Base-by-base conservation (phyloP, 1,284 basidiomycete species). In the Mycena sp. region DNA sequence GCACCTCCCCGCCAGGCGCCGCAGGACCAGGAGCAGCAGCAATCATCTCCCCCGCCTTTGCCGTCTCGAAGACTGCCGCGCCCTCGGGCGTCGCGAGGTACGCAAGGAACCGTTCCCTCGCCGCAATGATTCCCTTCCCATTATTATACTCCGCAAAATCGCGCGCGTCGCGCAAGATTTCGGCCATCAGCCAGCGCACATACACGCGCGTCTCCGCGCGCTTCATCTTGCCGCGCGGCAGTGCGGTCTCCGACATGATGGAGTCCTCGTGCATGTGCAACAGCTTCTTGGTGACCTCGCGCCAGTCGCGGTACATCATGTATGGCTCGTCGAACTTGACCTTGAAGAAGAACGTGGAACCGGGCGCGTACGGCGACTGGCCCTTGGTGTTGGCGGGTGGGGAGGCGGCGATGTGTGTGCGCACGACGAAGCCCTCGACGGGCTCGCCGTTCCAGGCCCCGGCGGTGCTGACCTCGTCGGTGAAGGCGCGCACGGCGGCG, bases 251-350 rank as follows among this genome's bases (percentile, higher is more conserved):
- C 14, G 77, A 69, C 61, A 79, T 64, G 21, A 44, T 40, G 16
- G 35, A 12, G 19, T 60, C 40, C 55, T 73, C 70, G 21, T 79
- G 75, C 29, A 70, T 55, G 1, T 83, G 79, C 6, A 98, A 81
- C 28, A 97, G 81, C 25, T 77, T 80, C 72, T 95, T 92, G 5
- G 98, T 99, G 49, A 97, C 84, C 78, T 99, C 98, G 56, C 98
- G 85, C 96, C 96, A 99, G 74, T 98, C 94, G 54, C 98, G 90
- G 78, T 99, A 99, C 89, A 98, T 97, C 81, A 99, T 89, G 75
- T 99, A 99, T 1, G 97, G 97, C 76, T 99, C 95, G 76, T 99
- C 96, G 76, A 98, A 99, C 77, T 99, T 99, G 80, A 99, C 87
- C 77, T 99, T 99, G 89, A 98, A 99, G 84, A 99, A 99, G 84